phyloP scores from a whole-genome alignment of 2,329 filamentous ascomycete species.

The Neocucurbitaria cava region DNA sequence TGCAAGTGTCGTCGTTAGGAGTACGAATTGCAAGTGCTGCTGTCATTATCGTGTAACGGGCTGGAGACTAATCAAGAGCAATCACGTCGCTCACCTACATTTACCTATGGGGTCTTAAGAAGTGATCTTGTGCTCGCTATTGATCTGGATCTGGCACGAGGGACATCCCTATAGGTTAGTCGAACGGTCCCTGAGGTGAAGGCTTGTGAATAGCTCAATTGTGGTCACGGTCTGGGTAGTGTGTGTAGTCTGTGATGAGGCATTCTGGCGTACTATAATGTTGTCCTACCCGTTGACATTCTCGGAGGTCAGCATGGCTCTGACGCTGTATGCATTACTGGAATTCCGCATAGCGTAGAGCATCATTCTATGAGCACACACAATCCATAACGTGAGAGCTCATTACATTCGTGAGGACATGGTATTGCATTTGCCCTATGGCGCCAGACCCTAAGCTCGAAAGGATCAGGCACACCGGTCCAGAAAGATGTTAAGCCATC shows the following conservation, averaged over 20 bases:
- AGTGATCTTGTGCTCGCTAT: neutral
- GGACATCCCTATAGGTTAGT: neutral
- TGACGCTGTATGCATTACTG: too few species aligned
- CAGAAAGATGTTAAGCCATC: conserved; percentile 38
- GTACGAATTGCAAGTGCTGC: too few species aligned
- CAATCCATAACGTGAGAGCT: neutral
- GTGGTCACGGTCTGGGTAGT: neutral
- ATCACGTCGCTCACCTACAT: neutral
- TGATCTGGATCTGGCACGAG: neutral
- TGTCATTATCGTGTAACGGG: too few species aligned
- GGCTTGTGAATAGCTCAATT: neutral
- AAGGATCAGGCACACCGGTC: conserved; percentile 31
- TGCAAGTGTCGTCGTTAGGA: too few species aligned
- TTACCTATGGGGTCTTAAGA: neutral
- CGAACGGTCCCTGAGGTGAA: neutral
- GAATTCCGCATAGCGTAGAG: neutral
- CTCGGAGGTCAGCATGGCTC: too few species aligned
- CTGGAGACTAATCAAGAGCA: neutral
- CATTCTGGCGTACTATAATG: too few species aligned
- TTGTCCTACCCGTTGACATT: too few species aligned
- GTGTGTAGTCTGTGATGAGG: too few species aligned
- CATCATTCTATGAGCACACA: neutral
- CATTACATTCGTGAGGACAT: conserved; percentile 38
- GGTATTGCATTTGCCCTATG: conserved; percentile 47
- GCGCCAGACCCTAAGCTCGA: conserved; percentile 37